Evolutionary conservation across 768 basidiomycete species (phyloP), one percentile per base, ranked within the genome.

Genomic region (Phaffia tasmanica): DNA sequence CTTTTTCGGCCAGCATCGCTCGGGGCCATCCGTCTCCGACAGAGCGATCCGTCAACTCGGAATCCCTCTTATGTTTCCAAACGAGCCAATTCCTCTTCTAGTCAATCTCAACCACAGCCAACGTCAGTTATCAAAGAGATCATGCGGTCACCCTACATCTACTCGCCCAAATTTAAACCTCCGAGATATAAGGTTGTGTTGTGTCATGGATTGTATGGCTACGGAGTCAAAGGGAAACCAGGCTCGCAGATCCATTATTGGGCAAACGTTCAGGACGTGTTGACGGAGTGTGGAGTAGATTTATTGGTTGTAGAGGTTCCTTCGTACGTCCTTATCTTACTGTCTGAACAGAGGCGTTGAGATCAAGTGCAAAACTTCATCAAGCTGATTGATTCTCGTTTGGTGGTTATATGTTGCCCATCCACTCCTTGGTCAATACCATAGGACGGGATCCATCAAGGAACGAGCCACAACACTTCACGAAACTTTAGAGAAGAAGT

Each of bases 191-290:
- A 91, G 1, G 85, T 99, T 65, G 90, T 94, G 3, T 81, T 98
- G n/a, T 95, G 90, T 74, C 94, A 99, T 77, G 94, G 94, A 23
- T 79, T 98, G 1, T 97, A 99, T 72, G 94, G 94, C 7, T 99
- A 95, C 74, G 92, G 94, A 72, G 86, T 89, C 0, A 83, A 86
- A 42, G 91, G 91, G 0, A 80, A 86, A 15, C 90, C 92, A 0
- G 83, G 84, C 54, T 80, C 93, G 65, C 84, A 88, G 63, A 82
- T 89, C 75, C 90, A 97, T 68, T 99, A 99, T 74, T 99, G 95
- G 95, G 83, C 85, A 0, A 88, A 89, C 65, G 84, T 97, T 3
- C 80, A 97, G 42, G 83, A 81, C 14, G 83, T 93, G 16, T 81
- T 98, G 19, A 82, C 86, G 64, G 81, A 86, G 86, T 81, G 69